phyloP scores from a whole-genome alignment of 345 rosid species.

The Psidium guajava region DNA sequence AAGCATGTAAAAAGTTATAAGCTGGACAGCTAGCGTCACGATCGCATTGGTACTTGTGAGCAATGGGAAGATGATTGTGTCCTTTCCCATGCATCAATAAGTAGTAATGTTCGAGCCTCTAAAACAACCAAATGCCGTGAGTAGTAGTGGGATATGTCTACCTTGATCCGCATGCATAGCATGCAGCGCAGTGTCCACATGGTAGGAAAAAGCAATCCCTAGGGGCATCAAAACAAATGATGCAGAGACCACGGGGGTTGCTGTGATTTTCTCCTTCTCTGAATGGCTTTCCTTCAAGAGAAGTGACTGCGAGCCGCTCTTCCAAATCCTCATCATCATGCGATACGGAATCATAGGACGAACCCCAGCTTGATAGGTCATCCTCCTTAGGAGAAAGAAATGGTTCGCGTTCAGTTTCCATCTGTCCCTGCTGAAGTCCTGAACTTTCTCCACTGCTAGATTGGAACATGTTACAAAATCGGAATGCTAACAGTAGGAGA shows the following conservation, averaged over 20 bases:
- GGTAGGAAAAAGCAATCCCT: conserved; percentile 65
- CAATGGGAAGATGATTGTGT: neutral
- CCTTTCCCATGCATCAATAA: neutral
- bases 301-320: conserved; percentile 7
- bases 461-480: conserved; percentile 11
- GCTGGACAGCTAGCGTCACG: neutral
- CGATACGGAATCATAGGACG: conserved; percentile 41
- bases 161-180: conserved; percentile 56
- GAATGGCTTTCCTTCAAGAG: conserved; percentile 6
- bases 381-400: conserved; percentile 38
- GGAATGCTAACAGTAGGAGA: conserved; percentile 20
- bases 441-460: neutral
- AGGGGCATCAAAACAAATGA: conserved; percentile 37
- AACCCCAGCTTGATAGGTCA: conserved; percentile 35
- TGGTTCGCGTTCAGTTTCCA: conserved; percentile 19
- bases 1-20: neutral
- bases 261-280: conserved; percentile 20
- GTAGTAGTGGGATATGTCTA: neutral
- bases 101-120: neutral
- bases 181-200: conserved; percentile 55
- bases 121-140: neutral
- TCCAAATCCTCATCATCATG: conserved; percentile 33
- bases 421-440: conserved; percentile 2
- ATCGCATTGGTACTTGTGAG: neutral
- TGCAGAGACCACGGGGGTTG: conserved; percentile 15